Conservation (phyloP, 139 green algal genomes). For the Chlorella sp. region DNA sequence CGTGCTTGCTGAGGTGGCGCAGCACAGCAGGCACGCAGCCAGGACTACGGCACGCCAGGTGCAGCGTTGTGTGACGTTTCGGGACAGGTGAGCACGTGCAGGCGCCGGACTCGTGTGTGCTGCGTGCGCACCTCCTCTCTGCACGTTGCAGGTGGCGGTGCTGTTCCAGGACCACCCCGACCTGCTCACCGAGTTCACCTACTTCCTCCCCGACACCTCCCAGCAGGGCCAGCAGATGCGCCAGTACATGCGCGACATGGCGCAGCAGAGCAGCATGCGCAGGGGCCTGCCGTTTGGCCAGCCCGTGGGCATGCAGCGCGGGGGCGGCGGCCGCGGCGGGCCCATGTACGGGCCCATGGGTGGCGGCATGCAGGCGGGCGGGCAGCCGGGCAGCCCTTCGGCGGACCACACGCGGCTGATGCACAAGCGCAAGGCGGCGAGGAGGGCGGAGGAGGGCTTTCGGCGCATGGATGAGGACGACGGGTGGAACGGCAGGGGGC, state of each 20-base stretch:
- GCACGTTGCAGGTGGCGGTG: constrained; percentile 85
- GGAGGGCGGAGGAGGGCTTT: constrained; percentile 24
- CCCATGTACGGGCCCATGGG: not conserved
- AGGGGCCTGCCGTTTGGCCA: no score
- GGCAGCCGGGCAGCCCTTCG: not conserved
- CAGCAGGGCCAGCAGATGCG: not conserved
- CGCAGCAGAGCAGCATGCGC: not conserved
- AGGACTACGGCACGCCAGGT: no score
- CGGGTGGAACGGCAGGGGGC: not conserved
- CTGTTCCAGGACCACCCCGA: constrained; percentile 92
- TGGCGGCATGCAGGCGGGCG: not conserved
- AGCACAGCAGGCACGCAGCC: no score
- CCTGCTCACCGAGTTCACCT: constrained; percentile 96
- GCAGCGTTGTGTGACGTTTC: no score
- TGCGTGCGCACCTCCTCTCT: not conserved
- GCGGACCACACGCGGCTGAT: constrained; percentile 9
- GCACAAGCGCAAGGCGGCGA: constrained; percentile 30
- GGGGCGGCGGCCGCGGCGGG: no score
- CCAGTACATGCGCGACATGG: not conserved
- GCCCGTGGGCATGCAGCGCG: not conserved
- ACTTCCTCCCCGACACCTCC: constrained; percentile 91
- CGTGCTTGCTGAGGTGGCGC: not conserved
- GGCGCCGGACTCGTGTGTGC: not conserved
- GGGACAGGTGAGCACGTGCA: no score
- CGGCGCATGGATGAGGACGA: constrained; percentile 7